Percentiles rank a stretch among this genome's conserved stretches.
Conservation (phyloP, 305 asterid genomes). For the Fraxinus nigra region DNA sequence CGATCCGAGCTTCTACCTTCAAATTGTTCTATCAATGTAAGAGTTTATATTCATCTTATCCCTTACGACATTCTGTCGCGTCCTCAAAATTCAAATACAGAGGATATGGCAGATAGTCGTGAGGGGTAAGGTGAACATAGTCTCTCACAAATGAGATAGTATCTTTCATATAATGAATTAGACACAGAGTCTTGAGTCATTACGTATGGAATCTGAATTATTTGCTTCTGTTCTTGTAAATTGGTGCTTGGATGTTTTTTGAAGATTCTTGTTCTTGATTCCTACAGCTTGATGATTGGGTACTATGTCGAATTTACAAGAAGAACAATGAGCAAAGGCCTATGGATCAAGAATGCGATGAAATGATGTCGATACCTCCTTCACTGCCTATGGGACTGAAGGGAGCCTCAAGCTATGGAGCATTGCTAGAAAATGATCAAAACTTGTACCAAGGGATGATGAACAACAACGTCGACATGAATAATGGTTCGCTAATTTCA, state of each 20-base stretch:
- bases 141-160: background rate
- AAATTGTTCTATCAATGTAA: too few relatives aligned
- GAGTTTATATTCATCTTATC: background rate
- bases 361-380: conserved; percentile 15
- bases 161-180: background rate
- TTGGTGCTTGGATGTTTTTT: background rate
- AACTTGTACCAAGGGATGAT: conserved; percentile 49
- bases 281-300: conserved; percentile 86
- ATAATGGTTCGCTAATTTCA: conserved; percentile 24
- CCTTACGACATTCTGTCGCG: too few relatives aligned
- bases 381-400: conserved; percentile 18
- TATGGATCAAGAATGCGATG: conserved; percentile 56
- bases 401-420: conserved; percentile 29
- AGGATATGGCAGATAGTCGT: background rate
- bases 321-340: conserved; percentile 62
- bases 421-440: conserved; percentile 43
- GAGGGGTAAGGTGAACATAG: too few relatives aligned
- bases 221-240: background rate
- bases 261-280: background rate
- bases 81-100: too few relatives aligned
- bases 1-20: too few relatives aligned
- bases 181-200: background rate
- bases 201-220: too few relatives aligned
- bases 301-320: conserved; percentile 79
- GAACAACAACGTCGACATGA: conserved; percentile 15